A percentile compares a stretch with the other conserved stretches of the same genome.
phyloP scores from a whole-genome alignment of 148 eudicot genomes.

The Dianthus caryophyllus region DNA sequence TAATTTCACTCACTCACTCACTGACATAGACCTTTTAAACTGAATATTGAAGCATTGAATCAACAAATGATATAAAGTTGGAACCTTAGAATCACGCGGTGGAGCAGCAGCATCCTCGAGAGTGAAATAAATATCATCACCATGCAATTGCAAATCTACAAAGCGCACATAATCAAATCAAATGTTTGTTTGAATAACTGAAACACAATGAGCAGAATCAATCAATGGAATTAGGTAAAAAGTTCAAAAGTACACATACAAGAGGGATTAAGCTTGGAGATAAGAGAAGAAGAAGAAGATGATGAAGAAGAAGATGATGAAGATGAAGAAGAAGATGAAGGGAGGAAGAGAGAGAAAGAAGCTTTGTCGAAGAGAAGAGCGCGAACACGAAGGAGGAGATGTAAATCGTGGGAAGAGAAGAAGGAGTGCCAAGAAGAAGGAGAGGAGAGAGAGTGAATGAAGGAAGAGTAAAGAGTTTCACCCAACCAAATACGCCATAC shows the following conservation, averaged over 20 bases:
- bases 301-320: conserved; percentile 11
- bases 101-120: conserved; percentile 53
- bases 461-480: conserved; percentile 59
- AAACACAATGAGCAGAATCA: not conserved
- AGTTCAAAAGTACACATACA: conserved; percentile 27
- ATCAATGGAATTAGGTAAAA: conserved; percentile 10
- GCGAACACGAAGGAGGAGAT: conserved; percentile 76
- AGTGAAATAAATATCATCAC: conserved; percentile 91
- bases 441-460: conserved; percentile 54
- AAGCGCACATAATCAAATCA: not conserved
- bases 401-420: conserved; percentile 53
- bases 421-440: conserved; percentile 73
- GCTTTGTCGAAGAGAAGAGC: conserved; percentile 97
- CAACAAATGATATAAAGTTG: not conserved
- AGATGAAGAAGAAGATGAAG: conserved; percentile 15
- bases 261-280: conserved; percentile 49
- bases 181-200: not conserved
- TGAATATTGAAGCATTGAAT: not conserved
- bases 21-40: not conserved
- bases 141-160: conserved; percentile 89
- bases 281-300: conserved; percentile 39
- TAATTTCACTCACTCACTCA: not conserved
- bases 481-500: conserved; percentile 91
- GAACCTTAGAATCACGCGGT: conserved; percentile 52
- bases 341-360: conserved; percentile 42